Evolutionary conservation across 495 filamentous ascomycete genomes (phyloP).

Genomic region (Trichocladium antarcticum): DNA sequence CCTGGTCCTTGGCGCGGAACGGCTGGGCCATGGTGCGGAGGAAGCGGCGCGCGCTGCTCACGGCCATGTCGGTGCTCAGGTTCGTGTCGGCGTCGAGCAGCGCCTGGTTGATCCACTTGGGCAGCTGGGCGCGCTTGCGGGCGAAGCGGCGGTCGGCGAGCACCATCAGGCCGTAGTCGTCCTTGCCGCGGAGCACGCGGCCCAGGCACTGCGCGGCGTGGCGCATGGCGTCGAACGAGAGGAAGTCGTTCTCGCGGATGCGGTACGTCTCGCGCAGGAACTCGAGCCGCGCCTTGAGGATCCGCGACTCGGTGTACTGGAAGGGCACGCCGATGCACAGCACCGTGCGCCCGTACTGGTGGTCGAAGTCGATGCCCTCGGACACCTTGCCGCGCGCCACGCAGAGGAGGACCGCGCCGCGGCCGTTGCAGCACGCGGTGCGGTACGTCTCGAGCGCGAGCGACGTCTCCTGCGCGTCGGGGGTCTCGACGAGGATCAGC

Average conservation of each 20-base stretch:
- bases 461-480: constrained; percentile 92
- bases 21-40: constrained; percentile 82
- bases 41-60: constrained; percentile 80
- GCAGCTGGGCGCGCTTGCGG: constrained; percentile 79
- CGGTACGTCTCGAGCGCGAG: constrained; percentile 94
- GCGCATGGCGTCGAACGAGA: constrained; percentile 98
- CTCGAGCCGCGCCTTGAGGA: constrained; percentile 89
- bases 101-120: constrained; percentile 93
- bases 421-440: constrained; percentile 91
- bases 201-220: constrained; percentile 96
- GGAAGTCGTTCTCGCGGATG: constrained; percentile 93
- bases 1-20: constrained; percentile 69
- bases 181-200: constrained; percentile 89
- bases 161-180: constrained; percentile 99
- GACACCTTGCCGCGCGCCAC: constrained; percentile 95
- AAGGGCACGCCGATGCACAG: constrained; percentile 95
- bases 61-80: constrained; percentile 89
- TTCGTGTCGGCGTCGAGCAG: constrained; percentile 74
- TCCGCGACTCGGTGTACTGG: constrained; percentile 97
- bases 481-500: constrained; percentile 93
- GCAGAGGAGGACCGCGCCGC: constrained; percentile 85
- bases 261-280: constrained; percentile 95
- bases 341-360: constrained; percentile 95
- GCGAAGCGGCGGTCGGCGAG: constrained; percentile 85
- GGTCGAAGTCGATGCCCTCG: constrained; percentile 98